Evolutionary conservation across 768 basidiomycete genomes (phyloP).

Genomic region (Boletus barrowsii): DNA sequence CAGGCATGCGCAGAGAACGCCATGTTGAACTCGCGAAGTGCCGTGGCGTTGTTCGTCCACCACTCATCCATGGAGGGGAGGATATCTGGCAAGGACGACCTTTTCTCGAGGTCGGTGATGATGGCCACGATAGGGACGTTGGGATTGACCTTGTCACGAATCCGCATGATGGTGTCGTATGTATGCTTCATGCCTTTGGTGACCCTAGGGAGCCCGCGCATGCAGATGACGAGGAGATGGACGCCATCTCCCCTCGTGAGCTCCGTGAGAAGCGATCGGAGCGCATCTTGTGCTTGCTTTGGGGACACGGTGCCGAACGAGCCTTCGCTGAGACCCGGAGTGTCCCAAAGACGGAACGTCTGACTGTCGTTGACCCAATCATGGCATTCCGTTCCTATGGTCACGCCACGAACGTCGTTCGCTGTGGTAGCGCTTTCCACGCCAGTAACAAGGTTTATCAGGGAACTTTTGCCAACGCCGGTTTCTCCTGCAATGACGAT

Average conservation of each 20-base stretch:
- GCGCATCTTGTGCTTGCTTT: slow-evolving; percentile 23
- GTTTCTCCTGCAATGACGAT: slow-evolving; percentile 29
- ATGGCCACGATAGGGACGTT: slow-evolving; percentile 24
- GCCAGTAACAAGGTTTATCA: slow-evolving; percentile 29
- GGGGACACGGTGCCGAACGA: slow-evolving; percentile 22
- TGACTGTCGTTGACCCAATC: slow-evolving; percentile 13
- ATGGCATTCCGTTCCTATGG: slow-evolving; percentile 18
- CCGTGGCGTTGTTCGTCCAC: slow-evolving; percentile 35
- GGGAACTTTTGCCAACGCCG: slow-evolving; percentile 31
- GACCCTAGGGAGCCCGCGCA: slow-evolving; percentile 24
- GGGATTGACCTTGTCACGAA: slow-evolving; percentile 18
- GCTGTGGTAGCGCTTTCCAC: slow-evolving; percentile 20
- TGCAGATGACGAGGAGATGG: slow-evolving; percentile 27
- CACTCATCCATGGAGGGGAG: slow-evolving; percentile 34
- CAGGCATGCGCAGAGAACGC: slow-evolving; percentile 27
- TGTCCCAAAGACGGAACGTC: slow-evolving; percentile 31
- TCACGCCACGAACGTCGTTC: slow-evolving; percentile 24
- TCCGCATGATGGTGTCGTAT: slow-evolving; percentile 20
- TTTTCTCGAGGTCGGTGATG: slow-evolving; percentile 34
- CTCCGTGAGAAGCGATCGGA: slow-evolving; percentile 26
- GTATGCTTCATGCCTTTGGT: slow-evolving; percentile 29
- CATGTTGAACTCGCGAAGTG: slow-evolving; percentile 32
- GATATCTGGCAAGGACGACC: slow-evolving; percentile 13
- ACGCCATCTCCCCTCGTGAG: slow-evolving; percentile 16
- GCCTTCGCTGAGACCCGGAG: slow-evolving; percentile 31